These are phyloP conservation scores for Laguncularia racemosa DNA, from an alignment of 345 rosid genomes.

Conservation along the genomic window DNA sequence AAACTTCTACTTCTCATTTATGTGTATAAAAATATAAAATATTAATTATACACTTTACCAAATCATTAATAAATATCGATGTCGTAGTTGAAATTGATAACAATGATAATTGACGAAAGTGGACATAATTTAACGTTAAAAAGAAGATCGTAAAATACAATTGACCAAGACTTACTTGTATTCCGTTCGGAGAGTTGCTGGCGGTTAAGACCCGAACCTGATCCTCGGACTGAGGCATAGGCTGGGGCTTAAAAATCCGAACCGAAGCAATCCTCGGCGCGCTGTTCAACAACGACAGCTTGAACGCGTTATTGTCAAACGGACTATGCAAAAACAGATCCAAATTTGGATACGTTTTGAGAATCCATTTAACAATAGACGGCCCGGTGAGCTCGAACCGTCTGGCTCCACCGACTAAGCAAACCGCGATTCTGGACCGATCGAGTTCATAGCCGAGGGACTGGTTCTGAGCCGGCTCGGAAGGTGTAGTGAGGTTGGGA, in stretches of 20 bases:
- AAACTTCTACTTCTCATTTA: no score
- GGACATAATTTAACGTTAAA: neutral
- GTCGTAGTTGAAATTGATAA: no score
- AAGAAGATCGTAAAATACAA: no score
- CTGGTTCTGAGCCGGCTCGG: conserved; percentile 5
- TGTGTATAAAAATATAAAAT: no score
- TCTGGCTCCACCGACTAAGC: conserved; percentile 34
- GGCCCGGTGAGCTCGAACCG: conserved; percentile 34
- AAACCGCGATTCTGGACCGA: conserved; percentile 36
- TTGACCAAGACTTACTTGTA: conserved; percentile 12
- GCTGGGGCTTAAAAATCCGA: conserved; percentile 17
- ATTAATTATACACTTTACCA: no score
- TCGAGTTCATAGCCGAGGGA: conserved; percentile 13
- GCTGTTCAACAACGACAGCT: conserved; percentile 9
- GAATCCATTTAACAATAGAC: conserved; percentile 22
- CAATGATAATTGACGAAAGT: no score
- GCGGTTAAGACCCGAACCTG: conserved; percentile 23
- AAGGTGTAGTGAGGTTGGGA: conserved; percentile 5
- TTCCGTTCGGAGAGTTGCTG: conserved; percentile 26
- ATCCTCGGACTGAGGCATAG: conserved; percentile 16
- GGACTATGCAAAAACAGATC: conserved; percentile 31
- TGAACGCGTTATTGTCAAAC: neutral
- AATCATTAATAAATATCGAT: no score
- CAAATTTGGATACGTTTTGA: conserved; percentile 21
- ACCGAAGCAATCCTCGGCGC: conserved; percentile 21